Evolutionary conservation across 306 rosid genomes (phyloP), one percentile per base, ranked within the genome.

Genomic region (Ziziphus jujuba): DNA sequence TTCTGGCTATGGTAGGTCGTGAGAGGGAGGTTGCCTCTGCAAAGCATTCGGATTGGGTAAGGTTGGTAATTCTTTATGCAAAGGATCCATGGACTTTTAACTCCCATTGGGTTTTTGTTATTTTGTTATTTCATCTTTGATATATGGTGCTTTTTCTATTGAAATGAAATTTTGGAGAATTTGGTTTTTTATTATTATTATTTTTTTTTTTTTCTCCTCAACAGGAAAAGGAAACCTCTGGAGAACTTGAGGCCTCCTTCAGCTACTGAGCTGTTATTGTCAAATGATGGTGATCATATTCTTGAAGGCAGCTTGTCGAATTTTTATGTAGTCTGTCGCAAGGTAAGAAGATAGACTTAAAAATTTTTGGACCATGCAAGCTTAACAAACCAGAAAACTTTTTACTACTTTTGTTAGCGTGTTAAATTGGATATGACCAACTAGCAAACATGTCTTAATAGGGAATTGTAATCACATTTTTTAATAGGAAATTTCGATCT

Each of bases 261-360:
- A 13, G 95, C 84, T 72, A 86, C 95, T 24, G 98, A 93, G 74
- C 83, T 93, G 21, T 76, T 93, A 84, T 81, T 93, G 71, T 86
- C 98, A 43, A 65, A 90, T 66, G 82, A 90, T 50, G 97, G 97
- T 51, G 85, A 93, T 80, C 76, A 54, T 50, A 72, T 93, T 59
- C 97, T 92, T 24, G 98, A 92, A 83, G 98, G 98, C 21, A 83
- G 93, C 40, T 66, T 87, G 34, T 86, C 97, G 9, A 93, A 90
- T 66, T 87, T 92, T 74, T 92, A 86, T 65, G 87, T 86, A 59
- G 91, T 92, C 53, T 75, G 89, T 70, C 36, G 78, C 71, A 90
- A 84, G 98, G 98, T 92, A 71, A 56, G 81, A 58, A 11, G 12
- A 53, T 57, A 0, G 56, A 21, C 47, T 21, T 71, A 43, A 17